Evolutionary conservation across 2,329 filamentous ascomycete genomes (phyloP).

Genomic region (Neopestalotiopsis sp.): DNA sequence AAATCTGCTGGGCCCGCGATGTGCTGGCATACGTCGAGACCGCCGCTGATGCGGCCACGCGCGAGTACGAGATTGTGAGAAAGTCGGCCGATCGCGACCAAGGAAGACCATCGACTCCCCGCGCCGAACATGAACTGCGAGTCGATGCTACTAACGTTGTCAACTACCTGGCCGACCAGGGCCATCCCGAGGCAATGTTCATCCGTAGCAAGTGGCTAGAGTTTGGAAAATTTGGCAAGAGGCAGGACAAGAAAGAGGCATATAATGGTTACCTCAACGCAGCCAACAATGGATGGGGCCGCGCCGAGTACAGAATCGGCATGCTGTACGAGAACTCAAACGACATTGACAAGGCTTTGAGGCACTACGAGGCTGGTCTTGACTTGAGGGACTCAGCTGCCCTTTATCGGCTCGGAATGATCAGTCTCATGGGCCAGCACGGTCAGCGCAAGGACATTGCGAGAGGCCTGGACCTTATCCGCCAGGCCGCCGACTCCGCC

Average conservation of each 20-base stretch:
- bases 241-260: conserved; percentile 92
- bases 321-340: conserved; percentile 98
- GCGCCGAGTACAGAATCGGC: conserved; percentile 95
- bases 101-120: conserved; percentile 76
- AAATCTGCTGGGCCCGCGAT: conserved; percentile 95
- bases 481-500: conserved; percentile 79
- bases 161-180: conserved; percentile 85
- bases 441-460: conserved; percentile 83
- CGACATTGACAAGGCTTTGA: conserved; percentile 87
- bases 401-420: conserved; percentile 89
- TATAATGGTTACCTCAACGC: conserved; percentile 85
- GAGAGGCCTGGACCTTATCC: conserved; percentile 81
- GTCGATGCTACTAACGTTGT: conserved; percentile 92
- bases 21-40: conserved; percentile 88
- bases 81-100: conserved; percentile 39
- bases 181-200: conserved; percentile 92
- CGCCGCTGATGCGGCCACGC: conserved; percentile 75
- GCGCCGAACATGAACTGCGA: conserved; percentile 85
- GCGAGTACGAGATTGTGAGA: conserved; percentile 56
- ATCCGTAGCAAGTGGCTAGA: conserved; percentile 96
- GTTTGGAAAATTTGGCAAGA: conserved; percentile 92
- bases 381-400: conserved; percentile 85
- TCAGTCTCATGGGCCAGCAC: conserved; percentile 93
- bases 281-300: conserved; percentile 82
- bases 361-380: conserved; percentile 86